Base-by-base conservation (phyloP, 1,284 basidiomycete genomes). In the Cryptococcus hybrid region DNA sequence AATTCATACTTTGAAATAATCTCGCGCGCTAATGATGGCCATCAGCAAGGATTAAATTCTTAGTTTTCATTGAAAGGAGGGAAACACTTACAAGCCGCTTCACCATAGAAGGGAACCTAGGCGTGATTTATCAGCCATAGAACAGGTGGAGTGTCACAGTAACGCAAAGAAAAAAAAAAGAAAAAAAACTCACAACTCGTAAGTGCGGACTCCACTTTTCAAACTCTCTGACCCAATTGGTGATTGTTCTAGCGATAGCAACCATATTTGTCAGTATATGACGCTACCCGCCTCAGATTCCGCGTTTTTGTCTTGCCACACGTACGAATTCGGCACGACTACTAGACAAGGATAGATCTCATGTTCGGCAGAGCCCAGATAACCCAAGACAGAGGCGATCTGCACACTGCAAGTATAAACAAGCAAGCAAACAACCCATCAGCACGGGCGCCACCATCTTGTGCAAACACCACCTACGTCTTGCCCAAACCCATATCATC, bases 401-500 rank as follows among this genome's bases (percentile, higher is more conserved):
- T 97, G 92, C 3, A 98, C 89, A 0, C 94, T 97, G 18, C 18
- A 18, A 18, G 18, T 18, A 30, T 4, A 30, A 47, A 51, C 12
- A 35, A 11, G 18, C 5, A n/a, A 12, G 8, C 5, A 12, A 50
- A 18, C 18, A 18, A 18, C 18, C 18, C 18, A 18, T 18, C 18
- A 18, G 18, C 18, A 18, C 18, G 18, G 18, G 18, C 18, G 18
- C 18, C 18, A 18, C 18, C 18, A 18, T 18, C 2, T 12, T 42
- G 7, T 11, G 8, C 8, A 13, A 9, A 2, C 3, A 11, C 0
- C 7, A 61, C 71, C 58, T 7, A 79, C 66, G 77, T 79, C 59
- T 79, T 78, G n/a, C 74, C 78, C 65, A 94, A 77, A 54, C 92
- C 93, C 95, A 99, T 98, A 78, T 98, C 95, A 71, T 99, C 95